These are phyloP conservation scores for Elaeis guineensis DNA, from an alignment of 176 grass and related monocot species.

Conservation along the genomic window DNA sequence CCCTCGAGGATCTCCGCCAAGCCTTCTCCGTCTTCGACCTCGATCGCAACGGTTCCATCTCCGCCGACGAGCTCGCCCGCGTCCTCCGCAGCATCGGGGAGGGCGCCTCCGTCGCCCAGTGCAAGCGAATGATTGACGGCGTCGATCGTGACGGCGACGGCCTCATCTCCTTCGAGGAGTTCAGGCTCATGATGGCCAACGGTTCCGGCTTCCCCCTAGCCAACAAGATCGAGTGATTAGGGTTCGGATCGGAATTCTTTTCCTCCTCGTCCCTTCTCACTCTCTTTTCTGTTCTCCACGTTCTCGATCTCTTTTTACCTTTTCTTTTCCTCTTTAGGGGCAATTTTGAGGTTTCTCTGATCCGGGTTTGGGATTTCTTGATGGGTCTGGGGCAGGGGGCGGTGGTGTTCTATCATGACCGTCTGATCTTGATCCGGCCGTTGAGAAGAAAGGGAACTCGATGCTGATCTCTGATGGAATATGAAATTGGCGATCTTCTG, in stretches of 20 bases:
- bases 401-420: too few relatives aligned
- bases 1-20: conserved; percentile 64
- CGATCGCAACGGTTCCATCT: conserved; percentile 73
- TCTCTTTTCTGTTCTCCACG: too few relatives aligned
- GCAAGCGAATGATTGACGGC: conserved; percentile 81
- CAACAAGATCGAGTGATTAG: conserved; percentile 16
- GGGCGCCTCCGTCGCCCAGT: conserved; percentile 63
- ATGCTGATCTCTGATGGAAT: too few relatives aligned
- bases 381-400: too few relatives aligned
- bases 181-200: conserved; percentile 82
- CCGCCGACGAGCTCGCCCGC: conserved; percentile 60
- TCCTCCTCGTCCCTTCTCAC: too few relatives aligned
- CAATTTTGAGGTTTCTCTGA: too few relatives aligned
- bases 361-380: too few relatives aligned
- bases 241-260: neutral
- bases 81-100: conserved; percentile 70
- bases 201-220: conserved; percentile 24
- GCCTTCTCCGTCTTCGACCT: conserved; percentile 82
- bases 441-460: too few relatives aligned
- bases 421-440: too few relatives aligned
- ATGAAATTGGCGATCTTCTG: too few relatives aligned
- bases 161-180: conserved; percentile 81
- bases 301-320: too few relatives aligned
- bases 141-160: conserved; percentile 81
- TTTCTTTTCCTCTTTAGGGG: too few relatives aligned